These are phyloP conservation scores for Eucalyptus regnans DNA, from an alignment of 345 rosid species.

Conservation along the genomic window DNA sequence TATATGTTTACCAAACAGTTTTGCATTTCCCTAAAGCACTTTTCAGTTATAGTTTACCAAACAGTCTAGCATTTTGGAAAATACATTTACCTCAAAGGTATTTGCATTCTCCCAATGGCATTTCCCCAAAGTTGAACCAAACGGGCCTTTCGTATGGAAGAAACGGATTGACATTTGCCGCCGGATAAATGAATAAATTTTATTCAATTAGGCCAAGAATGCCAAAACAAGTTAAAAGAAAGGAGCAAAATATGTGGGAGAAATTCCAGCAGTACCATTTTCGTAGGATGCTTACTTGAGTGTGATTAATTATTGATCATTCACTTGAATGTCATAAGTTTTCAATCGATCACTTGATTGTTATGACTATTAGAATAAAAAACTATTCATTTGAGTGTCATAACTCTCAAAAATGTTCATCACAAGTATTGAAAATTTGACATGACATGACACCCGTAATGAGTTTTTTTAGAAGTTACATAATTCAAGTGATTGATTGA, in stretches of 20 bases:
- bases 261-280: neutral
- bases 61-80: no score
- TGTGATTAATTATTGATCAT: neutral
- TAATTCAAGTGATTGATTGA: rapidly evolving
- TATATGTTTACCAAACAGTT: no score
- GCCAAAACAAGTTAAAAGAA: neutral
- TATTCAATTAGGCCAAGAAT: neutral
- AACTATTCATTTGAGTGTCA: rapidly evolving
- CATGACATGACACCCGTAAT: rapidly evolving
- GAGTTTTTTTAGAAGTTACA: neutral
- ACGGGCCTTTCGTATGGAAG: neutral
- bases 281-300: neutral
- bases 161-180: neutral
- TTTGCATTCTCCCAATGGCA: no score
- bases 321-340: neutral
- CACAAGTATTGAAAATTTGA: neutral
- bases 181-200: neutral
- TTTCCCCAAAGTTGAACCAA: no score
- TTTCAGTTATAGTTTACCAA: no score
- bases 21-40: no score
- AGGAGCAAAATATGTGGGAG: neutral
- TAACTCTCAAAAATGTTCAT: rapidly evolving
- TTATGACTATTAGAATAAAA: neutral
- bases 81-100: no score
- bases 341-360: neutral